phyloP scores from a whole-genome alignment of 2,329 filamentous ascomycete species.

The Xylaria sp. region DNA sequence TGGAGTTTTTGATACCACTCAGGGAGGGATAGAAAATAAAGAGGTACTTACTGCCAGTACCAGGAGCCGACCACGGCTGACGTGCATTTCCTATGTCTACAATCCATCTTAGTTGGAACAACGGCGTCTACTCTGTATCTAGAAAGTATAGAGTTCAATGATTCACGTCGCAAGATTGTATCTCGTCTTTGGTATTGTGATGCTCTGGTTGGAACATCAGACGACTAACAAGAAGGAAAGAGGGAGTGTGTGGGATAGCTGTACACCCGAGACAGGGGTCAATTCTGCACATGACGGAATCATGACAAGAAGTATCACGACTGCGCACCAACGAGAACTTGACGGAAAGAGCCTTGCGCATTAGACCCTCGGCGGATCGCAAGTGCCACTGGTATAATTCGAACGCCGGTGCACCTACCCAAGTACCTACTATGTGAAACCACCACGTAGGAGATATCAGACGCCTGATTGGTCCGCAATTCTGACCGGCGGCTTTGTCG shows the following conservation, averaged over 20 bases:
- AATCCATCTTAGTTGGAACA: slow-evolving; percentile 31
- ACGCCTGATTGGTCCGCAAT: slow-evolving; percentile 2
- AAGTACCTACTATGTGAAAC: not conserved
- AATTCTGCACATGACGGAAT: slow-evolving; percentile 20
- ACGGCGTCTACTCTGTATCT: slow-evolving; percentile 35
- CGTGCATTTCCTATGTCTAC: slow-evolving; percentile 43
- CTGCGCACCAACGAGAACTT: not conserved
- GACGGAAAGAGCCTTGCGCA: not conserved
- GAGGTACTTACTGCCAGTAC: slow-evolving; percentile 25
- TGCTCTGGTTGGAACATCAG: not conserved
- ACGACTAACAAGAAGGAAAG: not conserved
- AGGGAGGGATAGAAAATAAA: slow-evolving; percentile 27
- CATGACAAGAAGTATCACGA: not conserved
- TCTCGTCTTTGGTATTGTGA: not conserved
- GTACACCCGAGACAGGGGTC: slow-evolving; percentile 7
- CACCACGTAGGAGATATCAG: not conserved
- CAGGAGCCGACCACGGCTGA: slow-evolving; percentile 26
- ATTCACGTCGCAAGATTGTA: slow-evolving; percentile 27
- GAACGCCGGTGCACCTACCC: not conserved
- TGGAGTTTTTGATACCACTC: slow-evolving; percentile 33
- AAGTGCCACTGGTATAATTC: not conserved
- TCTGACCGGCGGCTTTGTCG: not conserved
- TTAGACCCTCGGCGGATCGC: not conserved
- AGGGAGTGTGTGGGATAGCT: not conserved
- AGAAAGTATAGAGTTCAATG: slow-evolving; percentile 41